Percentiles rank a stretch among this genome's conserved stretches.
These are phyloP conservation scores for Chalciporus sp. DNA, from an alignment of 1,284 basidiomycete genomes.

Conservation along the genomic window DNA sequence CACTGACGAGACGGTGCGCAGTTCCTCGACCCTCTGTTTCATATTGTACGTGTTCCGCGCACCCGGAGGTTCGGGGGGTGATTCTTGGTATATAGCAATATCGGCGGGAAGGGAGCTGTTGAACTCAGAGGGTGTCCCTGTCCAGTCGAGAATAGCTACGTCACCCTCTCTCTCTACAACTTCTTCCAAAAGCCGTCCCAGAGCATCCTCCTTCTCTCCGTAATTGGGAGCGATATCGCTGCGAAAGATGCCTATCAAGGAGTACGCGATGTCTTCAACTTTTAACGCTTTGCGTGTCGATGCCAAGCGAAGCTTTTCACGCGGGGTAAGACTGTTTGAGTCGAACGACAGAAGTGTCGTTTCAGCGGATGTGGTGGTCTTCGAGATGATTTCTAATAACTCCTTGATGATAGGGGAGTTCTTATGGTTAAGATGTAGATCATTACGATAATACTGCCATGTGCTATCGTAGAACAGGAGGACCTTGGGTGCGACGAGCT, in stretches of 20 bases:
- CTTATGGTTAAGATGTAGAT: constrained; percentile 10
- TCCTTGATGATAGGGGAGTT: constrained; percentile 13
- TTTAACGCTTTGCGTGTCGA: constrained; percentile 5
- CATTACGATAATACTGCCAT: constrained; percentile 13
- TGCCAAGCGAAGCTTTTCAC: constrained; percentile 15
- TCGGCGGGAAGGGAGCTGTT: constrained; percentile 15
- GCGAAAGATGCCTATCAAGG: constrained; percentile 13
- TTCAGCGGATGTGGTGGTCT: not conserved
- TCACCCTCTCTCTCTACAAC: constrained; percentile 16
- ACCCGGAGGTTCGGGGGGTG: not conserved
- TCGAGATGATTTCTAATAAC: not conserved
- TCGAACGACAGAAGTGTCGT: constrained; percentile 2
- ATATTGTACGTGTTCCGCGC: not conserved
- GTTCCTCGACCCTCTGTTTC: not conserved
- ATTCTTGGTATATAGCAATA: constrained; percentile 9
- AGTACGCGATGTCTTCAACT: constrained; percentile 11
- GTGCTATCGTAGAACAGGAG: constrained; percentile 15
- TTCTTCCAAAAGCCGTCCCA: constrained; percentile 19
- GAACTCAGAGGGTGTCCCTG: constrained; percentile 16
- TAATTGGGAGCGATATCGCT: constrained; percentile 7
- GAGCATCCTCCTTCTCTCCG: constrained; percentile 3
- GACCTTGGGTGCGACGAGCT: constrained; percentile 11
- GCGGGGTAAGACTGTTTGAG: not conserved
- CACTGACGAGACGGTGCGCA: not conserved
- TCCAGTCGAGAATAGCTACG: constrained; percentile 20